Evolutionary conservation across 495 filamentous ascomycete species (phyloP).

Genomic region (Trypethelium eluteriae): DNA sequence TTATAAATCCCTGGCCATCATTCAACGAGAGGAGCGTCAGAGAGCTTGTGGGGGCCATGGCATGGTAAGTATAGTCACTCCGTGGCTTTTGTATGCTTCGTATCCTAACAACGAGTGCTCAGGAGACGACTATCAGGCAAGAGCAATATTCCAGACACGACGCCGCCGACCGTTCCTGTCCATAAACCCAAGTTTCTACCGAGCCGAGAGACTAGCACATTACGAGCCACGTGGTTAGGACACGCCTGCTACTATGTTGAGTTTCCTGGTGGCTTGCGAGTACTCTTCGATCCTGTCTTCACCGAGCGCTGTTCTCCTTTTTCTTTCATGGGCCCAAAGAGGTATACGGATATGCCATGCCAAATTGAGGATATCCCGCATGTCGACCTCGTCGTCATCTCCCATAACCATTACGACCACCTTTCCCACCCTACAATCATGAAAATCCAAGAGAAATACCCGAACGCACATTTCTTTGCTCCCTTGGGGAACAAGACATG

Average conservation of each 20-base stretch:
- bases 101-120: conserved; percentile 13
- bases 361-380: conserved; percentile 68
- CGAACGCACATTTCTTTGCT: conserved; percentile 80
- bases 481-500: conserved; percentile 81
- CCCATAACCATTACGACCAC: conserved; percentile 93
- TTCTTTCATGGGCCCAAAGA: conserved; percentile 62
- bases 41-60: conserved; percentile 16
- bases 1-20: conserved; percentile 48
- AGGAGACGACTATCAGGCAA: conserved; percentile 54
- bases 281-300: conserved; percentile 94
- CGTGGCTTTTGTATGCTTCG: neutral
- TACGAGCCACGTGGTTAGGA: conserved; percentile 93
- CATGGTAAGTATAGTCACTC: conserved; percentile 20
- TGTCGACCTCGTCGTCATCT: conserved; percentile 85
- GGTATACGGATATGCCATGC: conserved; percentile 75
- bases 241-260: conserved; percentile 94
- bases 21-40: conserved; percentile 22
- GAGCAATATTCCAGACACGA: conserved; percentile 53
- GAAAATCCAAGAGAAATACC: conserved; percentile 62
- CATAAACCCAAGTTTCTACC: conserved; percentile 63
- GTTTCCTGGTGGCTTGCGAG: conserved; percentile 78
- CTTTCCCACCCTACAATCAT: conserved; percentile 66
- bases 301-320: conserved; percentile 78
- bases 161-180: conserved; percentile 59
- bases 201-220: conserved; percentile 45